Percentiles rank a stretch among this genome's conserved stretches.
Evolutionary conservation across 371 early-diverging fungal genomes (phyloP).

Genomic region (Globomyces sp.): DNA sequence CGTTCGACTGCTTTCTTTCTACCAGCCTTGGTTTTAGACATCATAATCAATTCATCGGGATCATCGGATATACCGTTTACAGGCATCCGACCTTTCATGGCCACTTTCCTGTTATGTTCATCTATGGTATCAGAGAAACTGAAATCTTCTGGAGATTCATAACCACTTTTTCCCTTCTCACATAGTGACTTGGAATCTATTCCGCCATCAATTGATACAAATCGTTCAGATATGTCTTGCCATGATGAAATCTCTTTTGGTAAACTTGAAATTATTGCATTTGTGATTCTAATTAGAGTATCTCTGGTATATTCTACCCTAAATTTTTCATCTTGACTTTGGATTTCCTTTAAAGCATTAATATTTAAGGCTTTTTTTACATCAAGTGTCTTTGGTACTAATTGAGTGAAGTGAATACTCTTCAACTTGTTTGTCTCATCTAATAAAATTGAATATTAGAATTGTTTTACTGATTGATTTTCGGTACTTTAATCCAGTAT

Average conservation of each 20-base stretch:
- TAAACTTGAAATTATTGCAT: background rate
- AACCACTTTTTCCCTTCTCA: background rate
- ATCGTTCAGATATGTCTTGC: background rate
- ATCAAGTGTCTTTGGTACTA: background rate
- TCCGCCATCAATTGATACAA: background rate
- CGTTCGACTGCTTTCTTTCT: constrained; percentile 9
- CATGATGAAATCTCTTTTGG: background rate
- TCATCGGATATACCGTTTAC: background rate
- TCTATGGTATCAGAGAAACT: constrained; percentile 6
- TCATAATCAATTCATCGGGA: background rate
- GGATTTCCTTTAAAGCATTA: background rate
- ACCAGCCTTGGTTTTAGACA: background rate
- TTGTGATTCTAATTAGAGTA: background rate
- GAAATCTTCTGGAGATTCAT: background rate
- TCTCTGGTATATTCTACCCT: background rate
- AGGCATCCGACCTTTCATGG: background rate
- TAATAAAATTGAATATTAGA: too few species aligned
- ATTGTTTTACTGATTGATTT: background rate
- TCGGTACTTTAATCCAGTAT: background rate
- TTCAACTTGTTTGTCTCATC: constrained; percentile 5
- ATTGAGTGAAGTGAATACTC: background rate
- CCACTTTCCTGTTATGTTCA: constrained; percentile 1
- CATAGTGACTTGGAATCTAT: background rate
- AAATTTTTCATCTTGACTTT: background rate
- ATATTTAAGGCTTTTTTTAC: background rate